Evolutionary conservation across 2,329 filamentous ascomycete species (phyloP), one percentile per base, ranked within the genome.

Genomic region (Trichoderma sp.): DNA sequence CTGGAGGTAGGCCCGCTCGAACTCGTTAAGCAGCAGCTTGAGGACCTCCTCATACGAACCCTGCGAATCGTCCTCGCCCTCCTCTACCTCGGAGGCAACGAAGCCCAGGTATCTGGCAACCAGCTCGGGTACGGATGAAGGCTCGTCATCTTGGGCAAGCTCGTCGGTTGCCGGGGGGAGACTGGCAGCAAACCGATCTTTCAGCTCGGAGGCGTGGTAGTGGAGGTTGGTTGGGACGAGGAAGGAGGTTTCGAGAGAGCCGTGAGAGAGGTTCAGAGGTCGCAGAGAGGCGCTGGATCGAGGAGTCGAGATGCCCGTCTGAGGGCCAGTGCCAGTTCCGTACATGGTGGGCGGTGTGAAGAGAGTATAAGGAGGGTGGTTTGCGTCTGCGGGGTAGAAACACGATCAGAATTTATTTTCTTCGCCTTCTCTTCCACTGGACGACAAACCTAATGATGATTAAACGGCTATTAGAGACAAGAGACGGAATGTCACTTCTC

Each of bases 61-160:
- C 69, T 93, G 90, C 55, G 88, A 84, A 75, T 93, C 91, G 74
- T 97, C 94, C 75, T 98, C 95, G 64, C 92, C 93, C 73, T 96
- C 91, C 63, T 97, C 92, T 45, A 97, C 90, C 81, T 97, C 91
- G 69, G 86, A 82, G 69, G 94, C 93, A 67, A 97, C 86, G 76
- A 92, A 96, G 72, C 92, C 93, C 75, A 99, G 88, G 79, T 96
- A 99, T 76, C 94, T 88, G 68, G 92, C 93, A 39, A 99, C 92
- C 67, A 99, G 85, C 81, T 99, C 95, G 51, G 92, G 82, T 54
- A 93, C 88, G 26, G 96, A 99, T 44, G 95, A 98, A n/a, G 95
- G 95, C 83, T 99, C 96, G 73, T 99, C 95, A 82, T 99, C 96
- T 76, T 94, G 93, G 67, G 95, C 96, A 69, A 98, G 87, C 83